Evolutionary conservation across 371 early-diverging fungal species (phyloP), one percentile per base, ranked within the genome.

Genomic region (Zychaea mexicana): DNA sequence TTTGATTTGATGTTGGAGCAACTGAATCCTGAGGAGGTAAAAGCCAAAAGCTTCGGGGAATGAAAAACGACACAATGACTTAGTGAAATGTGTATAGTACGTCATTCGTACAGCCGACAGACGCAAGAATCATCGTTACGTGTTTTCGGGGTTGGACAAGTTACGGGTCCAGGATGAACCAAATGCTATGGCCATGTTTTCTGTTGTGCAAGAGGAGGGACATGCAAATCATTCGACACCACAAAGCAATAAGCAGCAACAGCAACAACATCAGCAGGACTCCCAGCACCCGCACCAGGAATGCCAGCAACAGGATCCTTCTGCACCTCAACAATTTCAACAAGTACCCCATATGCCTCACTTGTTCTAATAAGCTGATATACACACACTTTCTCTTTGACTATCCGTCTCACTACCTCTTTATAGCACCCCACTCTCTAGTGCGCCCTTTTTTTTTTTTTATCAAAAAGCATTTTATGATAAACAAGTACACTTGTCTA

Each of bases 151-250:
- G 3, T 24, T 66, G 39, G 62, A 66, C 17, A 24, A n/a, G 24
- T 26, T 66, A 12, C 17, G 52, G 13, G 45, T 56, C 1, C 32
- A 54, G 26, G 39, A 56, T 24, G 61, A 66, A 30, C 57, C 61
- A 5, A 59, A 45, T 53, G 36, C 67, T 2, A 66, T 66, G 67
- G 42, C 57, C 24, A 52, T 66, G 28, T 66, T 66, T 36, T 55
- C 64, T 17, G 62, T 62, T 8, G 36, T 62, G 17, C 1, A 64
- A n/a, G 17, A 60, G 39, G 15, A 42, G 13, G 13, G n/a, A 12
- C 42, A 42, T 33, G 12, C 33, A 5, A 33, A 33, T 33, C 33
- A 33, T 33, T 12, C 33, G 12, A 33, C 33, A 12, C 42, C 13
- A 42, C 13, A 45, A 54, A 61, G 10, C 19, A 2, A 52, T 52